Evolutionary conservation across 768 basidiomycete genomes (phyloP).

Genomic region (Xerocomellus intermedius): DNA sequence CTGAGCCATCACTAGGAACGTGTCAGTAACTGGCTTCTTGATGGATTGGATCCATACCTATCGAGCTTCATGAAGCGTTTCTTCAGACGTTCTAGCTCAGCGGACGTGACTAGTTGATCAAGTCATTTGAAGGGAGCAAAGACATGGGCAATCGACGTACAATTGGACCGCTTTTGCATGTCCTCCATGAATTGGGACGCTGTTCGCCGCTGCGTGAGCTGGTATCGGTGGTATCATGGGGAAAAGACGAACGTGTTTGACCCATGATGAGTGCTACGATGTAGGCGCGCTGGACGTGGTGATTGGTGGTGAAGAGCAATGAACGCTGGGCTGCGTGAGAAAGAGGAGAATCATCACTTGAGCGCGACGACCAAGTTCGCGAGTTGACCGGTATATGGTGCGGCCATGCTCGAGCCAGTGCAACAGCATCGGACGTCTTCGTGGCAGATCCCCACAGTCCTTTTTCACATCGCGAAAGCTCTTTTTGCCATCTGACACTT

Average conservation of each 20-base stretch:
- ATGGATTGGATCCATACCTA: slow-evolving; percentile 47
- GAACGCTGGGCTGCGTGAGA: slow-evolving; percentile 19
- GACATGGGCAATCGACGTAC: slow-evolving; percentile 50
- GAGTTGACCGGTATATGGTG: slow-evolving; percentile 15
- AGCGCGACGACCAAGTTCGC: slow-evolving; percentile 4
- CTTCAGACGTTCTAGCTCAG: slow-evolving; percentile 92
- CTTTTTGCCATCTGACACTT: slow-evolving; percentile 11
- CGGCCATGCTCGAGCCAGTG: slow-evolving; percentile 18
- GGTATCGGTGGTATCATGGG: not conserved
- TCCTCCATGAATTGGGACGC: slow-evolving; percentile 97
- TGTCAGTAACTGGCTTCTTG: not conserved
- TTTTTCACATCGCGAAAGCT: slow-evolving; percentile 6
- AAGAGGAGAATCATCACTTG: slow-evolving; percentile 1
- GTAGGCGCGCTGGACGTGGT: not conserved
- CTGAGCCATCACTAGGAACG: slow-evolving; percentile 79
- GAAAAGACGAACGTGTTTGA: slow-evolving; percentile 67
- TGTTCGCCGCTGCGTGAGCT: slow-evolving; percentile 30
- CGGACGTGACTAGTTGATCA: slow-evolving; percentile 73
- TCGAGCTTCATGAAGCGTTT: slow-evolving; percentile 99
- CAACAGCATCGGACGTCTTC: slow-evolving; percentile 1
- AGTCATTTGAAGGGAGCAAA: slow-evolving; percentile 8
- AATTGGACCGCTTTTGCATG: slow-evolving; percentile 96
- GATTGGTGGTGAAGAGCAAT: not conserved
- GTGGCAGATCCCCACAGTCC: not conserved
- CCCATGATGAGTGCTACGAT: slow-evolving; percentile 53